These are phyloP conservation scores for Colletotrichum sp. DNA, from an alignment of 2,329 filamentous ascomycete genomes.

Conservation along the genomic window DNA sequence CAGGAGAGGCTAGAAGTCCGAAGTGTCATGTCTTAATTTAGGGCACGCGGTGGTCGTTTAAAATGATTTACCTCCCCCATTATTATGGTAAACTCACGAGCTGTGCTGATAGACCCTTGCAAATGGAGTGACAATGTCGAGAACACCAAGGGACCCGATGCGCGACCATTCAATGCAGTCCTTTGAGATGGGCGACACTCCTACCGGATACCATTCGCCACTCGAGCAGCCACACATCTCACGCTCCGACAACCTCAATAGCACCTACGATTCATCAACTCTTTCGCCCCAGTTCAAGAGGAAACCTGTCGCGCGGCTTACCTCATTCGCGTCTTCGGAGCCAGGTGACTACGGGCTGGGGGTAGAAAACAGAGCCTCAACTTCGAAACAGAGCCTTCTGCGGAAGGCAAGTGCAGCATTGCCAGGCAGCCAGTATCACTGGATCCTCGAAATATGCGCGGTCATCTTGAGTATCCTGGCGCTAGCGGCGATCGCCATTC, in stretches of 20 bases:
- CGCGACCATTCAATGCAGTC: neutral
- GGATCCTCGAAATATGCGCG: neutral
- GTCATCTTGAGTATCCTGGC: neutral
- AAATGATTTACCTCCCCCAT: neutral
- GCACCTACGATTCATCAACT: neutral
- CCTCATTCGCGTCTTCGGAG: neutral
- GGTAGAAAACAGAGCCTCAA: neutral
- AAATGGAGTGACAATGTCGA: neutral
- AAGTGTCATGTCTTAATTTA: neutral
- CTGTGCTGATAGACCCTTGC: neutral
- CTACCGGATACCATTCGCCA: neutral
- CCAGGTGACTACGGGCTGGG: neutral
- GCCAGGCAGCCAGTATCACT: neutral
- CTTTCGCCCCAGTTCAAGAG: neutral
- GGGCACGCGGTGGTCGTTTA: neutral
- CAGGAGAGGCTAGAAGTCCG: neutral
- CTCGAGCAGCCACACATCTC: neutral
- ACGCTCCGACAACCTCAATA: neutral
- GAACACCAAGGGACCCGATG: neutral
- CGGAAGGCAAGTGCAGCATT: neutral
- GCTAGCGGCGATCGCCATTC: neutral
- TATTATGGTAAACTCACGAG: neutral
- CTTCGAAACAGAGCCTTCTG: neutral
- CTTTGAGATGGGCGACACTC: neutral
- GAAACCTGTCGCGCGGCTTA: neutral